phyloP scores from a whole-genome alignment of 257 asterid species.

The Paulownia fortunei region DNA sequence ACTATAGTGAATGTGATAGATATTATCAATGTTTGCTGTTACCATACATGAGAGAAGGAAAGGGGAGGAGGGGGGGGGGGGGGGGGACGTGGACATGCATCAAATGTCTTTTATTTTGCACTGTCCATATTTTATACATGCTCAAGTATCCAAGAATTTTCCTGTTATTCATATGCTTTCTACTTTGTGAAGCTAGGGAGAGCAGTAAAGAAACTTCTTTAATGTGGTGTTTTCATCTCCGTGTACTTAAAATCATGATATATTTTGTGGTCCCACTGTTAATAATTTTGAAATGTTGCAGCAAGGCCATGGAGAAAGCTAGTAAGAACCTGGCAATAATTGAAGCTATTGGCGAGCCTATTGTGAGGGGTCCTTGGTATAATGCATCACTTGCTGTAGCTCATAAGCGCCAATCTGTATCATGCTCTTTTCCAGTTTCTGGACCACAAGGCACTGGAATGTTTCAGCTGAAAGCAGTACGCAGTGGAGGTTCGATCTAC shows the following conservation, averaged over 20 bases:
- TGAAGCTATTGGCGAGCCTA: conserved; percentile 90
- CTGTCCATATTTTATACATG: not conserved
- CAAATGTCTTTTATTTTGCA: not conserved
- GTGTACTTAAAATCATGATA: not conserved
- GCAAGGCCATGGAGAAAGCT: conserved; percentile 97
- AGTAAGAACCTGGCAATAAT: conserved; percentile 63
- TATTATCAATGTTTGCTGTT: too few species aligned
- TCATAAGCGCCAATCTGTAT: conserved; percentile 84
- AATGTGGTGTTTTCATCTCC: not conserved
- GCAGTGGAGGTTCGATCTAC: conserved; percentile 66
- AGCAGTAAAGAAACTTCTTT: not conserved
- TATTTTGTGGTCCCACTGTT: not conserved
- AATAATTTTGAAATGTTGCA: conserved; percentile 43
- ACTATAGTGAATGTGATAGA: too few species aligned
- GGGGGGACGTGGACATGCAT: too few species aligned
- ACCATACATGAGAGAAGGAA: too few species aligned
- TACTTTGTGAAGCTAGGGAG: not conserved
- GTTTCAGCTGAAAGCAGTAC: conserved; percentile 91
- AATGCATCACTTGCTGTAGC: conserved; percentile 95
- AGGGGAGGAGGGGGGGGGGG: too few species aligned
- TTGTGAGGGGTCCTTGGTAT: conserved; percentile 96
- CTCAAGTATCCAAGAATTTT: not conserved
- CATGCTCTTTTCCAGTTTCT: conserved; percentile 93
- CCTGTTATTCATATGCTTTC: not conserved
- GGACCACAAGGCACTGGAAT: conserved; percentile 96